Base-by-base conservation (phyloP, 495 filamentous ascomycete genomes). In the Aspergillus nanangensis region DNA sequence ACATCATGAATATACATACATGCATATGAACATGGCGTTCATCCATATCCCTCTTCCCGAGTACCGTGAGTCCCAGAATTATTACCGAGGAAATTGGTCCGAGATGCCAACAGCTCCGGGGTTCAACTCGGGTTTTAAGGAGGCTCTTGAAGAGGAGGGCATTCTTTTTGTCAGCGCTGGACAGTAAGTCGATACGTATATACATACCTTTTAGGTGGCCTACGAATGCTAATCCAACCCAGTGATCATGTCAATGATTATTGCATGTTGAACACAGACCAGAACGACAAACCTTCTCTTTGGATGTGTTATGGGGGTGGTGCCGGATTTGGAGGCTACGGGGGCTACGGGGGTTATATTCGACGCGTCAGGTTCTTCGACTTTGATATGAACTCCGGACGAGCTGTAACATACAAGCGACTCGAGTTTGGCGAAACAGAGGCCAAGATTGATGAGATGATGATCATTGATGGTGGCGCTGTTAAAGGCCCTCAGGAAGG, bases 221-320 rank as follows among this genome's bases (percentile, higher is more conserved):
- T 27, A 33, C 51, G 24, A 48, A 35, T 7, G 20, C 29, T 47
- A 29, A 51, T n/a, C 1, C 4, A 13, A 41, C 40, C 2, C 41
- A 87, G 83, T 63, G 93, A 98, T 56, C 93, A 98, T 62, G 93
- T 83, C 22, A 98, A 98, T 58, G 93, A 97, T 51, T 96, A 95
- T 62, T 98, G 93, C 67, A 82, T 83, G 53, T 73, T 96, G 10
- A 57, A 74, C 64, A 47, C 71, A 35, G 67, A 69, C 35, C 34
- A 48, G 19, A 58, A 63, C 20, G 48, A 65, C 0, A 81, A 82
- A 44, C 82, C 83, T 1, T 82, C 82, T 13, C 71, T 96, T n/a
- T 98, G 93, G 93, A 95, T 98, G 90, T 98, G 93, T 68, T 95
- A 97, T 66, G 93, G 80, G 4, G 93, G 94, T 35, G 93, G 83